Percentiles rank a stretch among this genome's conserved stretches.
phyloP scores from a whole-genome alignment of 140 eudicot species.

The Bidens hawaiensis region DNA sequence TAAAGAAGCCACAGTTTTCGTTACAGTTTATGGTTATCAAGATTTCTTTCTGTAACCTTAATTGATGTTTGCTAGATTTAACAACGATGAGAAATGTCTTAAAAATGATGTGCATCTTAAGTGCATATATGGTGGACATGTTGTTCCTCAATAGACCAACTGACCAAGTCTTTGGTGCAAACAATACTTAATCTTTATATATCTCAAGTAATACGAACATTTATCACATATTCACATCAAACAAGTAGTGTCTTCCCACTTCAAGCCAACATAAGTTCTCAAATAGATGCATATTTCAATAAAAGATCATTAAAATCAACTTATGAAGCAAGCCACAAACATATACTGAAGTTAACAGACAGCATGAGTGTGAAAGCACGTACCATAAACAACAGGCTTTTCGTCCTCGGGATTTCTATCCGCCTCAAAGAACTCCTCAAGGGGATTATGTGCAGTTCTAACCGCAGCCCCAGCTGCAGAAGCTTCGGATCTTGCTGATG shows the following conservation, averaged over 20 bases:
- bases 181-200: not conserved
- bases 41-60: too few relatives aligned
- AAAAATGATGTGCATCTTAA: not conserved
- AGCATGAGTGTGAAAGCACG: not conserved
- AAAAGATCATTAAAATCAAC: too few relatives aligned
- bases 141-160: too few relatives aligned
- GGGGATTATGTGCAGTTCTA: slow-evolving; percentile 50
- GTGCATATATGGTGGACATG: not conserved
- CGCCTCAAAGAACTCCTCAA: slow-evolving; percentile 69
- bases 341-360: not conserved
- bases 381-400: slow-evolving; percentile 73
- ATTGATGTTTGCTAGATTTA: too few relatives aligned
- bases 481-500: slow-evolving; percentile 52
- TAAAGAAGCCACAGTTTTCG: too few relatives aligned
- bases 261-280: not conserved
- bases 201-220: not conserved
- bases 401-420: slow-evolving; percentile 63
- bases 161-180: not conserved
- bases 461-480: slow-evolving; percentile 42
- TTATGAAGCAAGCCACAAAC: not conserved
- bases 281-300: not conserved
- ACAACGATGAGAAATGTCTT: not conserved
- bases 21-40: too few relatives aligned
- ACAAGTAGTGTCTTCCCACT: not conserved
- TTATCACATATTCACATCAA: not conserved